These are phyloP conservation scores for Pseudozyma sp. DNA, from an alignment of 1,284 basidiomycete species.

Conservation along the genomic window DNA sequence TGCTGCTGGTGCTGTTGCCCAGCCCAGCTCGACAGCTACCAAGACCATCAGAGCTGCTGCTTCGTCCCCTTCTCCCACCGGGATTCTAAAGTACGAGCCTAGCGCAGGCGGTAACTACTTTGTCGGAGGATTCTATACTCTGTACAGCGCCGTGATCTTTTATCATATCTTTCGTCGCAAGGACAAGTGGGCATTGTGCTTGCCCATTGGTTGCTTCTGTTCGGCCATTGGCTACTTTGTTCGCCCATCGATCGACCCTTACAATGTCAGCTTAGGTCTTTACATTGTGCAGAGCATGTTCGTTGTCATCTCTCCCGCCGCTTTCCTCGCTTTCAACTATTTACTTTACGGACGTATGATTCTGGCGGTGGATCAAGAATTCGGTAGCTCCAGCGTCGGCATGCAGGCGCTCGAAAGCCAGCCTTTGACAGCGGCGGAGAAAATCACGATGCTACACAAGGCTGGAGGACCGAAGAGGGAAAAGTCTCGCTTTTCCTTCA, in stretches of 20 bases:
- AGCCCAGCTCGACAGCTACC: background rate
- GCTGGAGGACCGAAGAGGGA: slow-evolving; percentile 31
- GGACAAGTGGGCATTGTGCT: slow-evolving; percentile 52
- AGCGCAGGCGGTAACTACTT: slow-evolving; percentile 41
- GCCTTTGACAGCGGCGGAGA: slow-evolving; percentile 21
- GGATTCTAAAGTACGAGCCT: slow-evolving; percentile 49
- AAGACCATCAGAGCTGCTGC: slow-evolving; percentile 1
- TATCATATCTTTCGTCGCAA: slow-evolving; percentile 27
- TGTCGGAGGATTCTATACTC: slow-evolving; percentile 33
- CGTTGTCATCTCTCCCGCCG: slow-evolving; percentile 53
- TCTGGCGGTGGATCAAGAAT: slow-evolving; percentile 36
- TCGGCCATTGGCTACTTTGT: slow-evolving; percentile 44
- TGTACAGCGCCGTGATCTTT: slow-evolving; percentile 26
- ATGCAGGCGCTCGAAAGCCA: slow-evolving; percentile 26
- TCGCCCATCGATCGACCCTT: slow-evolving; percentile 28
- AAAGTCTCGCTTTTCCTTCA: slow-evolving; percentile 43
- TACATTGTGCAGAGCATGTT: slow-evolving; percentile 52
- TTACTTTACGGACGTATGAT: slow-evolving; percentile 54
- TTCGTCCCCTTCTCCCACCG: slow-evolving; percentile 2
- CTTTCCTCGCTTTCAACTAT: slow-evolving; percentile 62
- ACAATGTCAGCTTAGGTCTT: slow-evolving; percentile 24
- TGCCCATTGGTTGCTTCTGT: slow-evolving; percentile 51
- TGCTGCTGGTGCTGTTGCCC: background rate
- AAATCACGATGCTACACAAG: slow-evolving; percentile 37
- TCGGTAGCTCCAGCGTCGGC: slow-evolving; percentile 25